Conservation (phyloP, 2,329 filamentous ascomycete species). For the Cercospora sp. region DNA sequence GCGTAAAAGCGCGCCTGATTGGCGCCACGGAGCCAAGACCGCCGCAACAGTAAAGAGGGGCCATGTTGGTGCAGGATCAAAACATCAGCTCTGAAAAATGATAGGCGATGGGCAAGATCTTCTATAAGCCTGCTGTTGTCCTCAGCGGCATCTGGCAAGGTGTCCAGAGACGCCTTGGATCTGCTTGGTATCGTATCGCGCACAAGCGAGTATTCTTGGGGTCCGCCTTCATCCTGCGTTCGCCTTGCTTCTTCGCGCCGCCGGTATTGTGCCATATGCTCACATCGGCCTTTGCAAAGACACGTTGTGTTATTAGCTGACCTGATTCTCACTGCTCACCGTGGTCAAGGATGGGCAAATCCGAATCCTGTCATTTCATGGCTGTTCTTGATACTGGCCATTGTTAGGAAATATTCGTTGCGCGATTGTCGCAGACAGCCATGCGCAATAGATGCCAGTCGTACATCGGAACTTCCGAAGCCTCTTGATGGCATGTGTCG, state of each 20-base stretch:
- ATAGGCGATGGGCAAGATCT: constrained; percentile 2
- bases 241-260: background rate
- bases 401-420: background rate
- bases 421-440: background rate
- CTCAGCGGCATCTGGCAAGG: background rate
- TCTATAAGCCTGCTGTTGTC: background rate
- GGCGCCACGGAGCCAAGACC: constrained; percentile 8
- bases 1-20: constrained; percentile 10
- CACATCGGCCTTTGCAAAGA: background rate
- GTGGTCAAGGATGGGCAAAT: background rate
- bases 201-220: background rate
- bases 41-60: constrained; percentile 2
- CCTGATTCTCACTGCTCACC: background rate
- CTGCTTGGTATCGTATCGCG: background rate
- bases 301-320: background rate
- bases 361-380: background rate
- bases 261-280: background rate
- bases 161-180: background rate
- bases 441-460: background rate
- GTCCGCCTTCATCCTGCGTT: background rate
- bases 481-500: background rate
- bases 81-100: background rate
- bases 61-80: background rate
- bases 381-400: background rate
- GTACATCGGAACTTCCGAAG: background rate